phyloP scores from a whole-genome alignment of 768 basidiomycete species.

The Agrocybe pediades region DNA sequence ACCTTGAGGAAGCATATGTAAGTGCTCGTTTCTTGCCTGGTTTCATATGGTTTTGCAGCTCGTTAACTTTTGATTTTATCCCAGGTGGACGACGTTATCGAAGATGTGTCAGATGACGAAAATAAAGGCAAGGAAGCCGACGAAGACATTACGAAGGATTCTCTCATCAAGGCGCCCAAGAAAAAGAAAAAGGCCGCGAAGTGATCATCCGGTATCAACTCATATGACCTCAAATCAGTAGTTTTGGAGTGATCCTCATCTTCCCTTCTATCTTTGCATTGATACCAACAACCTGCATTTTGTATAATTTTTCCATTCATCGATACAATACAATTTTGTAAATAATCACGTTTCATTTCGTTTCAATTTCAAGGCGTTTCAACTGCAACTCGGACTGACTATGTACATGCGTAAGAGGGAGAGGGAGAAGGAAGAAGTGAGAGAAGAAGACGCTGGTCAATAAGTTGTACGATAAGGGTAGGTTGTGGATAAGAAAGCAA shows the following conservation, averaged over 20 bases:
- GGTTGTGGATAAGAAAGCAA: neutral
- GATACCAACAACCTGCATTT: neutral
- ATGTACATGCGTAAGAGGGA: neutral
- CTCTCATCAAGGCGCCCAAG: slow-evolving; percentile 59
- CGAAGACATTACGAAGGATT: slow-evolving; percentile 52
- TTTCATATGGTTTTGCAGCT: neutral
- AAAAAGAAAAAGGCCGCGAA: slow-evolving; percentile 42
- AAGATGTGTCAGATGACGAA: slow-evolving; percentile 42
- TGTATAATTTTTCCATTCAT: neutral
- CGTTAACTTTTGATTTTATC: slow-evolving; percentile 3
- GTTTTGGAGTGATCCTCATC: neutral
- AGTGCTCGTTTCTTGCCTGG: slow-evolving; percentile 9
- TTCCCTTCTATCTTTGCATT: neutral
- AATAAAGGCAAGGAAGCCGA: slow-evolving; percentile 33
- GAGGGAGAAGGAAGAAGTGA: neutral
- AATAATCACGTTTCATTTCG: neutral
- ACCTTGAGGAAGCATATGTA: slow-evolving; percentile 88
- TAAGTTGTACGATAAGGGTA: neutral
- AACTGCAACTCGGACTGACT: neutral
- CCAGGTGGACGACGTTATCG: slow-evolving; percentile 31
- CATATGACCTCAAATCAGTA: neutral
- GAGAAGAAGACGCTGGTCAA: neutral
- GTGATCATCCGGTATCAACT: slow-evolving; percentile 10
- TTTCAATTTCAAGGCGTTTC: too few species aligned
- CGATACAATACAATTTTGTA: slow-evolving; percentile 1